Evolutionary conservation across 768 basidiomycete species (phyloP), one percentile per base, ranked within the genome.

Genomic region (Rhodotorula graminis): DNA sequence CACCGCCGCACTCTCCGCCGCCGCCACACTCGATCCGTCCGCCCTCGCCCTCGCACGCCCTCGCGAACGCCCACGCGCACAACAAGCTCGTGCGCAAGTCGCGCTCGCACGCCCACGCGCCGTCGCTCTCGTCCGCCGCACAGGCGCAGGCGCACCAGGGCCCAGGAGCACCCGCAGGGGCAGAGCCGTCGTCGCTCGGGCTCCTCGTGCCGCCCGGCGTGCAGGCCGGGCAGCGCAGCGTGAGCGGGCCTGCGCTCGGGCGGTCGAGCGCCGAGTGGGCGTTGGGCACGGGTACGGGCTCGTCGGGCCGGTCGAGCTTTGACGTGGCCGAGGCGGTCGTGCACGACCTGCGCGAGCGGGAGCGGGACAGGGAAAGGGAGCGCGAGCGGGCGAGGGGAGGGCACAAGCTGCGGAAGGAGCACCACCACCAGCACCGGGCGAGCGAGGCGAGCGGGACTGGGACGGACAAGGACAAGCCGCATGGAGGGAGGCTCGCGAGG

Each of bases 71-170:
- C 14, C 23, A 18, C 33, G 64, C 40, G 42, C 52, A 57, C 57
- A 46, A 66, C 65, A 66, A 66, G 58, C 58, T 66, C 31, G 47
- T 66, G 25, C 65, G 65, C 57, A 66, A 66, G 40, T 66, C 65
- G 19, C 65, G 65, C 27, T 66, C 65, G 31, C 47, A 59, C 27
- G 65, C 65, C 21, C 57, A 59, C 0, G 18, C 46, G 31, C 44
- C 37, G 16, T 23, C 42, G n/a, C 40, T 29, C 47, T n/a, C 44
- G 25, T 6, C n/a, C 61, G 53, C 27, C n/a, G 53, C 53, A 14
- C 27, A n/a, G 5, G 2, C 12, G 2, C 44, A 46, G 44, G 14
- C 12, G 14, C 44, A 46, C 44, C 42, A 9, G 9, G 42, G 42
- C 42, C 42, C 15, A 15, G n/a, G 37, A 4, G 37, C 37, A 37